These are phyloP conservation scores for Hortaea sp. DNA, from an alignment of 2,329 filamentous ascomycete species.

Conservation along the genomic window DNA sequence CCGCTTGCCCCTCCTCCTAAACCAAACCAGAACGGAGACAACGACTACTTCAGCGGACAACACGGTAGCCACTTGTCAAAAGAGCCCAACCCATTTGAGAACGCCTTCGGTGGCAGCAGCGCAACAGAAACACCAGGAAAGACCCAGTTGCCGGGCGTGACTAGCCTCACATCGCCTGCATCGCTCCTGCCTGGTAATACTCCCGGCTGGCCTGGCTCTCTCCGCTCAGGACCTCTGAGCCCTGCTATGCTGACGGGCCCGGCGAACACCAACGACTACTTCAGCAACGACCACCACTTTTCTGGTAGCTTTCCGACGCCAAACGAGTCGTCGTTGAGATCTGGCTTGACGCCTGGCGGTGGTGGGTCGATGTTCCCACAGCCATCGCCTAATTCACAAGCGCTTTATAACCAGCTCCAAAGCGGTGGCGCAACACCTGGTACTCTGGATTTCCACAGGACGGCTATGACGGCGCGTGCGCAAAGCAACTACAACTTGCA, in stretches of 20 bases:
- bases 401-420: conserved; percentile 67
- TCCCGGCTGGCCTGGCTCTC: conserved; percentile 73
- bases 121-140: conserved; percentile 70
- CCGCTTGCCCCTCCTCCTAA: conserved; percentile 45
- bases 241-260: conserved; percentile 94
- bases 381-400: conserved; percentile 76
- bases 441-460: conserved; percentile 89
- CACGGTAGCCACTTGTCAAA: conserved; percentile 48
- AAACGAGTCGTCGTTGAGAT: conserved; percentile 88
- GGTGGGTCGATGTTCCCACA: conserved; percentile 96
- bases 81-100: conserved; percentile 95
- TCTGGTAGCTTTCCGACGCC: conserved; percentile 84
- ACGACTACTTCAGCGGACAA: conserved; percentile 41
- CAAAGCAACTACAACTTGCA: conserved; percentile 32
- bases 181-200: conserved; percentile 65
- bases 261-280: conserved; percentile 65
- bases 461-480: conserved; percentile 71
- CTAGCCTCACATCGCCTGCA: conserved; percentile 81
- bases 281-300: conserved; percentile 60
- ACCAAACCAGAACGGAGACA: conserved; percentile 33
- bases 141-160: conserved; percentile 76
- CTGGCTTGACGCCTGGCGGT: conserved; percentile 85
- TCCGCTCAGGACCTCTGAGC: conserved; percentile 86
- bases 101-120: conserved; percentile 66
- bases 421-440: conserved; percentile 78